A percentile compares a stretch with the other conserved stretches of the same genome.
Evolutionary conservation across 2,329 filamentous ascomycete species (phyloP).

Genomic region (Esteya vermicola): DNA sequence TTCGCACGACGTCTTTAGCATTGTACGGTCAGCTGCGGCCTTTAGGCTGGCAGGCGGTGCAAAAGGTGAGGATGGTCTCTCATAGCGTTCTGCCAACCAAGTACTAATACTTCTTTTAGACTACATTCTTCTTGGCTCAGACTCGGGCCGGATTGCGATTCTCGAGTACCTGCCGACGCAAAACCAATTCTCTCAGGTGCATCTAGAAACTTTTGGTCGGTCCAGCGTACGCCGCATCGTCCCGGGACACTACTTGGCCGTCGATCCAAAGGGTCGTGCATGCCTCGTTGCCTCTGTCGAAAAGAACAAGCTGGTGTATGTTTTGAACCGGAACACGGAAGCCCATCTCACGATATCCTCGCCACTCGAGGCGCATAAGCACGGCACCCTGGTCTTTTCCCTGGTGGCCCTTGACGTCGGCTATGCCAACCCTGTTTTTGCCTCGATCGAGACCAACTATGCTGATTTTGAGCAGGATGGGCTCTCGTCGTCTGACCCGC

Average conservation of each 20-base stretch:
- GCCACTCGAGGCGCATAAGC: conserved; percentile 88
- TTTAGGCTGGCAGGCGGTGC: conserved; percentile 87
- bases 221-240: conserved; percentile 87
- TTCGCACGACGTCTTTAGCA: conserved; percentile 91
- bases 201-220: conserved; percentile 96
- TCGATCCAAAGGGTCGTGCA: conserved; percentile 89
- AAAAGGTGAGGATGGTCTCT: conserved; percentile 60
- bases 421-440: conserved; percentile 95
- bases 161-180: conserved; percentile 79
- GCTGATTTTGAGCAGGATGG: conserved; percentile 83
- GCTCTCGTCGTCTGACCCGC: conserved; percentile 63
- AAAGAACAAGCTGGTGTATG: conserved; percentile 99
- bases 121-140: conserved; percentile 87
- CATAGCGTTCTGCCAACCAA: too few species aligned
- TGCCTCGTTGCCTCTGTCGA: conserved; percentile 89
- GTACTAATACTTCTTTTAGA: conserved; percentile 41
- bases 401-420: conserved; percentile 85
- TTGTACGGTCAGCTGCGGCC: conserved; percentile 75
- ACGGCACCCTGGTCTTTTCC: conserved; percentile 78
- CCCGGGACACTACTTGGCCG: conserved; percentile 89
- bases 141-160: conserved; percentile 89
- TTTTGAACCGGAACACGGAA: conserved; percentile 88
- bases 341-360: conserved; percentile 95
- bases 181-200: conserved; percentile 77
- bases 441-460: conserved; percentile 87